Percentiles rank a stretch among this genome's conserved stretches.
phyloP scores from a whole-genome alignment of 257 asterid species.

The Lycium barbarum region DNA sequence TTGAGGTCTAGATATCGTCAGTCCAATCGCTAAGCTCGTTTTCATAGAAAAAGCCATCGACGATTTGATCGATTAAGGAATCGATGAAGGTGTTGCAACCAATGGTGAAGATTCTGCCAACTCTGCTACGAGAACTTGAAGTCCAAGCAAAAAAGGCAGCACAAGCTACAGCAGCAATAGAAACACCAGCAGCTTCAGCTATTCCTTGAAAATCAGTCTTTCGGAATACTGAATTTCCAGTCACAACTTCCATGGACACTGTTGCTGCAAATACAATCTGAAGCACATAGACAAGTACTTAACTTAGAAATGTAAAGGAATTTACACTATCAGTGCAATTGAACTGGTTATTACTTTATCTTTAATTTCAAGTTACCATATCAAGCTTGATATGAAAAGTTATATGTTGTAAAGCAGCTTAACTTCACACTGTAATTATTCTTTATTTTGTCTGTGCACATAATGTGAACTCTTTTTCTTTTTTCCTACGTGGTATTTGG shows the following conservation, averaged over 20 bases:
- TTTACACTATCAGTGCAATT: not conserved
- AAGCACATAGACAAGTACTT: not conserved
- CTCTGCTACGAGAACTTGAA: constrained; percentile 74
- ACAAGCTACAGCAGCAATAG: constrained; percentile 66
- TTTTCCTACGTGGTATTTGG: too few relatives aligned
- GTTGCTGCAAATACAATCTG: constrained; percentile 91
- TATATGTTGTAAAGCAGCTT: too few relatives aligned
- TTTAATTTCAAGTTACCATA: too few relatives aligned
- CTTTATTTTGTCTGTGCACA: too few relatives aligned
- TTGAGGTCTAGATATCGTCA: constrained; percentile 46
- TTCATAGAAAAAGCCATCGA: constrained; percentile 82
- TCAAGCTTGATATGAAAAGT: not conserved
- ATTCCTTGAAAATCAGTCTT: constrained; percentile 76
- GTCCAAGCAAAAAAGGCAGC: constrained; percentile 84
- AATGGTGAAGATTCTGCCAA: constrained; percentile 64
- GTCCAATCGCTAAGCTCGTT: constrained; percentile 53
- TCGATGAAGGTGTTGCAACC: constrained; percentile 82
- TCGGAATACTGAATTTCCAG: constrained; percentile 77
- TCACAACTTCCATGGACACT: constrained; percentile 62
- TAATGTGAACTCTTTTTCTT: too few relatives aligned
- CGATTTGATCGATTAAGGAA: constrained; percentile 68
- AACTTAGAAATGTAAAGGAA: not conserved
- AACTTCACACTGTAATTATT: too few relatives aligned
- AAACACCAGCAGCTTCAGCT: constrained; percentile 68
- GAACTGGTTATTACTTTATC: not conserved